Evolutionary conservation across 768 basidiomycete species (phyloP).

Genomic region (Psilocybe subaeruginosa): DNA sequence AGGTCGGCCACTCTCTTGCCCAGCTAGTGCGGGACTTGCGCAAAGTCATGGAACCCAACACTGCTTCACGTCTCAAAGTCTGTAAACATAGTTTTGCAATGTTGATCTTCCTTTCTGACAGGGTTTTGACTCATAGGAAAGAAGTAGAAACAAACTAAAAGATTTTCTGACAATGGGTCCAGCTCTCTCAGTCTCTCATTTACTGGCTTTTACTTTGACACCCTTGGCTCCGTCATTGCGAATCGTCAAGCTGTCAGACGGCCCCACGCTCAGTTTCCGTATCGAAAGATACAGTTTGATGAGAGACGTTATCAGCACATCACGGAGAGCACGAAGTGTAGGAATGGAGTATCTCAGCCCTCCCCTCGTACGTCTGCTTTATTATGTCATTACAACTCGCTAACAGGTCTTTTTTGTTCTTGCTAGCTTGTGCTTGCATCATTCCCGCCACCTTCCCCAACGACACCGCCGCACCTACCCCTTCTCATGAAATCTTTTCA

Average conservation of each 20-base stretch:
- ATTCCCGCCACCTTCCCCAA: constrained; percentile 75
- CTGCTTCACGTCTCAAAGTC: constrained; percentile 89
- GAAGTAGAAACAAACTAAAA: constrained; percentile 86
- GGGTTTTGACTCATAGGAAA: constrained; percentile 62
- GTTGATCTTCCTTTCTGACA: neutral
- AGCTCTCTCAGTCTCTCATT: constrained; percentile 86
- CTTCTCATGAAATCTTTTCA: constrained; percentile 97
- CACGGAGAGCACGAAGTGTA: constrained; percentile 70
- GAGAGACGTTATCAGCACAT: constrained; percentile 76
- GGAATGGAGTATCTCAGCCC: constrained; percentile 91
- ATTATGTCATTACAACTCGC: neutral
- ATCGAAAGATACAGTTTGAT: constrained; percentile 91
- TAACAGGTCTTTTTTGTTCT: constrained; percentile 1
- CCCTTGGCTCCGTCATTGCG: constrained; percentile 84
- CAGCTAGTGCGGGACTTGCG: constrained; percentile 93
- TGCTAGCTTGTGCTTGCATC: constrained; percentile 88
- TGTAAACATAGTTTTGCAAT: constrained; percentile 20
- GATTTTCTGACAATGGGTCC: constrained; percentile 95
- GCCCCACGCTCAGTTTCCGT: constrained; percentile 93
- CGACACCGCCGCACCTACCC: constrained; percentile 80
- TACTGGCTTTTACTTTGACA: constrained; percentile 90
- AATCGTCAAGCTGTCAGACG: constrained; percentile 84
- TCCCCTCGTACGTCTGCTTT: constrained; percentile 68
- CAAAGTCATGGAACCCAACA: constrained; percentile 98
- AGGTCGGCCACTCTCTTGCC: constrained; percentile 82